Evolutionary conservation across 331 rosid species (phyloP).

Genomic region (Stylosanthes scabra): DNA sequence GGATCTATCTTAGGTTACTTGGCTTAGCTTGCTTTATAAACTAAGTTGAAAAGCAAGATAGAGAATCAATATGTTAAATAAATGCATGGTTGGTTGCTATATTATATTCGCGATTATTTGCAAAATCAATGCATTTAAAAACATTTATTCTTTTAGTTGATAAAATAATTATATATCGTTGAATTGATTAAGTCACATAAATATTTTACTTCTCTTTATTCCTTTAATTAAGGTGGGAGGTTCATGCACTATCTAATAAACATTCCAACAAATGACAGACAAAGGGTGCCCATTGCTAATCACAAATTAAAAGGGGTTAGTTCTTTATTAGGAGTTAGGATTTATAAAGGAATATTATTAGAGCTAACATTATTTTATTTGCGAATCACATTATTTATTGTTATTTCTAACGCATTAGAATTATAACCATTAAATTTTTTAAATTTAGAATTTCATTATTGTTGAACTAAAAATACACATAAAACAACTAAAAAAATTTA

Average conservation of each 20-base stretch:
- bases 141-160: slow-evolving; percentile 30
- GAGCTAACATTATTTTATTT: too few species aligned
- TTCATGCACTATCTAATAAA: not conserved
- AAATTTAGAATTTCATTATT: too few species aligned
- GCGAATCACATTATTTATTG: too few species aligned
- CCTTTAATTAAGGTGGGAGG: slow-evolving; percentile 38
- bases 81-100: not conserved
- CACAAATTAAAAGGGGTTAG: too few species aligned
- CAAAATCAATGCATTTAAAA: slow-evolving; percentile 29
- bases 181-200: not conserved
- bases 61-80: slow-evolving; percentile 17
- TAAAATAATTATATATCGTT: not conserved
- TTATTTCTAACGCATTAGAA: too few species aligned
- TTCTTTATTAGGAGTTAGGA: too few species aligned
- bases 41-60: slow-evolving; percentile 29
- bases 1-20: not conserved
- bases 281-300: not conserved
- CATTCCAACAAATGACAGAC: not conserved
- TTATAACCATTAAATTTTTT: too few species aligned
- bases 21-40: slow-evolving; percentile 26
- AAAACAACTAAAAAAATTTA: too few species aligned
- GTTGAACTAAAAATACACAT: too few species aligned
- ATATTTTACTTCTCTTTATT: slow-evolving; percentile 13
- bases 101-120: slow-evolving; percentile 14
- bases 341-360: too few species aligned